Evolutionary conservation across 352 stramenopile species (phyloP).

Genomic region (Phytophthora podocarpi): DNA sequence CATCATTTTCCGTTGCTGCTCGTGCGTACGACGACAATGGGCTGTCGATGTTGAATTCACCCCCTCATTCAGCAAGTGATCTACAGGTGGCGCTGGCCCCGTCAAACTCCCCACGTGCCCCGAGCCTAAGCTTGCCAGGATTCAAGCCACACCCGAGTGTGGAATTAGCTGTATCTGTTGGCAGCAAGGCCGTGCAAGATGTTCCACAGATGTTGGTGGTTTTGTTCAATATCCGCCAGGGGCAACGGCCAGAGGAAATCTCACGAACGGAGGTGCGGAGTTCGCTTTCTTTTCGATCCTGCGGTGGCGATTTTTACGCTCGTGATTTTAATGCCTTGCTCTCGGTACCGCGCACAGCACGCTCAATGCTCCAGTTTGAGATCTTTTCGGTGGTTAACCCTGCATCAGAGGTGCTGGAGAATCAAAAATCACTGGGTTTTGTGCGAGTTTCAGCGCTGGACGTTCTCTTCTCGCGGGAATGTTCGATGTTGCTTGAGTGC

Average conservation of each 20-base stretch:
- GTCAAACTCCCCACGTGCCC: slow-evolving; percentile 42
- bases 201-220: slow-evolving; percentile 78
- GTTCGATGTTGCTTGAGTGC: slow-evolving; percentile 75
- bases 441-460: slow-evolving; percentile 76
- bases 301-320: slow-evolving; percentile 75
- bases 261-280: slow-evolving; percentile 81
- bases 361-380: slow-evolving; percentile 82
- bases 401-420: slow-evolving; percentile 53
- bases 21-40: slow-evolving; percentile 57
- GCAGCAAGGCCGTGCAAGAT: slow-evolving; percentile 71
- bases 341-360: slow-evolving; percentile 64
- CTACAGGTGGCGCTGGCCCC: neutral
- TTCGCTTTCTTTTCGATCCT: slow-evolving; percentile 67
- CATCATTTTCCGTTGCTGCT: slow-evolving; percentile 18
- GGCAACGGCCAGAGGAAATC: slow-evolving; percentile 58
- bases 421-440: slow-evolving; percentile 76
- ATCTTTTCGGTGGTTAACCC: slow-evolving; percentile 71
- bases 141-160: slow-evolving; percentile 70
- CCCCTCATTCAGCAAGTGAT: slow-evolving; percentile 27
- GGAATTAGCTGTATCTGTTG: slow-evolving; percentile 78
- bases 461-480: slow-evolving; percentile 76
- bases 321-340: slow-evolving; percentile 81
- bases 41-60: slow-evolving; percentile 39
- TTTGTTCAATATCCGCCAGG: slow-evolving; percentile 58
- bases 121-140: slow-evolving; percentile 66